Evolutionary conservation across 2,329 filamentous ascomycete species (phyloP), one percentile per base, ranked within the genome.

Genomic region (Plectosphaerella sp.): DNA sequence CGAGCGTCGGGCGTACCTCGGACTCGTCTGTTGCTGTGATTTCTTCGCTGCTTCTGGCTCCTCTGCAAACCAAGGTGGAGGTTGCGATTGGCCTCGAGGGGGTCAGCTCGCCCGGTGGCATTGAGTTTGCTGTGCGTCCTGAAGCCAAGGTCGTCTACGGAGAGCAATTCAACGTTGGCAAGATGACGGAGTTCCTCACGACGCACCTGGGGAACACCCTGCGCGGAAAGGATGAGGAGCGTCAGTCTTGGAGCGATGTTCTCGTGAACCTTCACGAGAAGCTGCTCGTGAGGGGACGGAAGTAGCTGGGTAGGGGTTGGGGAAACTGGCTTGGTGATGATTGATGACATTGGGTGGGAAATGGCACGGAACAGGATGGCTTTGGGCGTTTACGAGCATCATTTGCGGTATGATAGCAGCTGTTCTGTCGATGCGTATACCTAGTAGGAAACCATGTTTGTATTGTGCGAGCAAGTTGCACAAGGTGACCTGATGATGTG

Each of bases 101-200:
- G 3, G 67, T 68, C 10, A 72, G 68, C 47, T 70, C 69, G 1
- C 69, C 70, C 1, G 72, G 74, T n/a, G 75, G 77, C 4, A 69
- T 86, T 11, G 75, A 80, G 1, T 74, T 89, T 36, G 66, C 68
- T 14, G 70, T 88, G 22, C 70, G 69, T 6, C 74, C 78, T 1
- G 72, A 71, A 20, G 87, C 84, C 0, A 76, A 74, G 49, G 82
- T 92, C 1, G 73, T 91, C 2, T 94, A 94, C 64, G 89, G 89
- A 0, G 88, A 93, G 69, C 77, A 80, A 54, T 91, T 92, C 66
- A 89, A 90, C 57, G 82, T 84, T 57, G 80, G 75, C 48, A 91
- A 89, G 68, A 86, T 94, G 74, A 74, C 72, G n/a, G 87, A 90
- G 51, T 91, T 88, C 58, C 63, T 94, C 56, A 67, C 72, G 12